Evolutionary conservation across 2,329 filamentous ascomycete species (phyloP), one percentile per base, ranked within the genome.

Genomic region (Fusarium circinatum): DNA sequence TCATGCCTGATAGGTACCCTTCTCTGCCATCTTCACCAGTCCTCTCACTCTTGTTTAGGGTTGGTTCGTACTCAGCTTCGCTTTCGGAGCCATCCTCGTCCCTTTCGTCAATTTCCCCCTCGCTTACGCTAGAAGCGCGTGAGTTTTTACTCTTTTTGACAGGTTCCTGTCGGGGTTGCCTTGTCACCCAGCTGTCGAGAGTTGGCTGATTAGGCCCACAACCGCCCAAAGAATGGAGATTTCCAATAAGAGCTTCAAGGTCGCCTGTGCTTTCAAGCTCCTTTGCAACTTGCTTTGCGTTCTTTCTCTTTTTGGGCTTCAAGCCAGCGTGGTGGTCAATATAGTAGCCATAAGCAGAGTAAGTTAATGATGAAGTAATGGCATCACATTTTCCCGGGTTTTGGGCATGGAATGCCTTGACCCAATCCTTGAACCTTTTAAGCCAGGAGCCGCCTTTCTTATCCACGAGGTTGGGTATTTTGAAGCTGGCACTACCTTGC

Each of bases 381-480:
- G 67, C 61, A 30, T 67, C 41, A 34, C 72, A 48, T 24, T 71
- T 68, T 10, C 74, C 65, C 18, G 57, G 44, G 59, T 83, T 83
- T 60, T 68, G 65, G 7, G 64, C 51, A 56, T 72, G 77, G 42
- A 84, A 82, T 10, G 77, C 75, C 20, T 76, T 75, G 34, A 77
- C 72, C 82, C 82, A 84, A 57, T 80, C 79, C 55, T 79, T 77
- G 62, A 83, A 80, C 55, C 82, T 75, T n/a, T 72, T 71, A n/a
- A 72, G 67, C 82, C 82, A 84, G 8, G 80, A 79, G 15, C 80
- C 80, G 20, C 79, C 74, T 30, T 75, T 75, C 49, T 75, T 78
- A 14, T 76, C 59, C 9, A 77, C 42, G 42, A 81, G 74, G 13
- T 65, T 71, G 11, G 81, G 81, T 14, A 83, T 68, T 42, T 73